Evolutionary conservation across 768 basidiomycete genomes (phyloP).

Genomic region (Pisolithus microcarpus): DNA sequence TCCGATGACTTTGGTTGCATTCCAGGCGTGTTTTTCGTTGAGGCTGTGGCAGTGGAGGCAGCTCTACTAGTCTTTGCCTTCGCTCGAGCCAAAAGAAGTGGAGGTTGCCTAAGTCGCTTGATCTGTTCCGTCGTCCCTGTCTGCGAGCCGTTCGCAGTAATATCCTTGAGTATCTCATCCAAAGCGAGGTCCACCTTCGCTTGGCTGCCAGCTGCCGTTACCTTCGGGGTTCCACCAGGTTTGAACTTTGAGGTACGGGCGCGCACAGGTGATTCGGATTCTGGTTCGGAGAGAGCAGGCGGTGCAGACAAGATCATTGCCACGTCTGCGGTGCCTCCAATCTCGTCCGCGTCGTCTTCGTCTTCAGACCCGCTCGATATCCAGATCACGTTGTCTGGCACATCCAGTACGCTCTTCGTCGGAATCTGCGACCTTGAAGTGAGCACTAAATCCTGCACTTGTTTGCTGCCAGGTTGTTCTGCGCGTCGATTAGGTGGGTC

Average conservation of each 20-base stretch:
- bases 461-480: too few species aligned
- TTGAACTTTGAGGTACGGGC: not conserved
- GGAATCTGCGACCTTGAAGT: too few species aligned
- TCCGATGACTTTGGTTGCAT: not conserved
- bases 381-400: conserved; percentile 12
- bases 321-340: conserved; percentile 10
- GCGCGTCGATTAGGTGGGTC: too few species aligned
- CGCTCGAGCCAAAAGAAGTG: conserved; percentile 19
- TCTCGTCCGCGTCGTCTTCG: conserved; percentile 13
- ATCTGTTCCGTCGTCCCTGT: not conserved
- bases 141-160: not conserved
- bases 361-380: conserved; percentile 25
- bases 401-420: conserved; percentile 5
- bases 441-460: too few species aligned
- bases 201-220: not conserved
- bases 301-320: conserved; percentile 23
- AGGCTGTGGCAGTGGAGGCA: not conserved
- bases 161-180: not conserved
- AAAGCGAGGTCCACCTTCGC: not conserved
- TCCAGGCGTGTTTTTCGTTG: not conserved
- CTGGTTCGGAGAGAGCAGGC: conserved; percentile 9
- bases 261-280: not conserved
- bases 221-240: not conserved
- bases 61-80: conserved; percentile 1
- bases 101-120: not conserved